Base-by-base conservation (phyloP, 2,329 filamentous ascomycete genomes). In the Microsporum ferrugineum region DNA sequence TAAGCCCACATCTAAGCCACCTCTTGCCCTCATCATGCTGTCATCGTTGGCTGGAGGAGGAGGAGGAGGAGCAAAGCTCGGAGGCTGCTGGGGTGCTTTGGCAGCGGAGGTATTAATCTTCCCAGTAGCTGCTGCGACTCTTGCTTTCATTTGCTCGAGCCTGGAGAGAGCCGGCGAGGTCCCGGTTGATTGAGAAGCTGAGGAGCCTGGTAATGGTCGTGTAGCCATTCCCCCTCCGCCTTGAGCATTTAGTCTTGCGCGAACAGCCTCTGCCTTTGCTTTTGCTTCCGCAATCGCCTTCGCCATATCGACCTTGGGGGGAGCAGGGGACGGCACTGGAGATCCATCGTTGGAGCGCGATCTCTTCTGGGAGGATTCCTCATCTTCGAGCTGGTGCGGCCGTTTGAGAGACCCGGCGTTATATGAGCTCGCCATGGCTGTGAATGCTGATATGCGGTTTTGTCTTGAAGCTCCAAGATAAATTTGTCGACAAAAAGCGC, bases 111-210 rank as follows among this genome's bases (percentile, higher is more conserved):
- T 66, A 41, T 72, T 73, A 45, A 75, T 73, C 69, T 76, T 78
- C 34, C 77, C 78, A 55, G 89, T 87, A 59, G 88, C 88, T 57
- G 88, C 88, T 56, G 88, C 87, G 10, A 94, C 87, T 67, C 89
- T 83, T 29, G 88, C 88, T 73, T 88, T 91, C 70, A 95, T 81
- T 49, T 88, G 86, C 56, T 89, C 89, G 65, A 92, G 83, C 80
- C 73, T 89, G 80, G 70, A 86, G 80, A 65, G 82, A 80, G 69
- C 82, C 27, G 75, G 64, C 55, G 55, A 39, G 4, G 55, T 2
- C 12, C 55, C 27, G n/a, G 34, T 10, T 3, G 36, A n/a, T 29
- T 39, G 36, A 6, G 72, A 70, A 58, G 70, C 71, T 33, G 72
- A 66, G 81, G 67, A 68, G 61, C 23, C 45, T 29, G 71, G 68